Base-by-base conservation (phyloP, 352 stramenopile genomes). In the Globisporangium polare region DNA sequence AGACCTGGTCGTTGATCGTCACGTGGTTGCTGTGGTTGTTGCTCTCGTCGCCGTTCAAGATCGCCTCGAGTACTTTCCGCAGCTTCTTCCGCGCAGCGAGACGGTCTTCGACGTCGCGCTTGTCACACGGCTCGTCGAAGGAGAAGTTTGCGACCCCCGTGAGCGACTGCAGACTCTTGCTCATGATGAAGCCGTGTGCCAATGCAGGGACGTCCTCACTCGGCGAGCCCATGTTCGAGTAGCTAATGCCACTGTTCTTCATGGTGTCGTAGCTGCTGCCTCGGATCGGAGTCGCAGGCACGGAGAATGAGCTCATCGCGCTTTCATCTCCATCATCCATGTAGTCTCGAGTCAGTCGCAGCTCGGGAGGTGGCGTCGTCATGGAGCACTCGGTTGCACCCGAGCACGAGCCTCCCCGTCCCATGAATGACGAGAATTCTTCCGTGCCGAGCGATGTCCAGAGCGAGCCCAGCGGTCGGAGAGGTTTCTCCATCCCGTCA, bases 81-180 rank as follows among this genome's bases (percentile, higher is more conserved):
- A 76, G 58, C 41, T 58, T 71, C 7, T 64, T 58, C 7, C 60
- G 47, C 27, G 63, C 59, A 37, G 63, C 65, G 5, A 17, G 18
- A 15, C 50, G 26, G 29, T 62, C 60, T 20, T 61, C 43, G 4
- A 60, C 56, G 18, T 18, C 49, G 2, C 33, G 31, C 17, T 65
- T 57, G n/a, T 54, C 65, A n/a, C 57, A 42, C 0, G 15, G 35
- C 4, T 62, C 61, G 12, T 37, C 13, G 31, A 67, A 35, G 0
- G 63, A 64, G 41, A 68, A 72, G 5, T 62, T 47, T 12, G 53
- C 66, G 31, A 74, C 52, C 5, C 69, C 66, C 1, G 66, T 72
- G 24, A 77, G 54, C 7, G 39, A 54, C 39, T 69, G 66, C 13
- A 77, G 46, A 39, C 60, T 77, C 39, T 69, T 69, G 58, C 63